Conservation (phyloP, 176 grass and related monocot genomes). For the Ensete glaucum region DNA sequence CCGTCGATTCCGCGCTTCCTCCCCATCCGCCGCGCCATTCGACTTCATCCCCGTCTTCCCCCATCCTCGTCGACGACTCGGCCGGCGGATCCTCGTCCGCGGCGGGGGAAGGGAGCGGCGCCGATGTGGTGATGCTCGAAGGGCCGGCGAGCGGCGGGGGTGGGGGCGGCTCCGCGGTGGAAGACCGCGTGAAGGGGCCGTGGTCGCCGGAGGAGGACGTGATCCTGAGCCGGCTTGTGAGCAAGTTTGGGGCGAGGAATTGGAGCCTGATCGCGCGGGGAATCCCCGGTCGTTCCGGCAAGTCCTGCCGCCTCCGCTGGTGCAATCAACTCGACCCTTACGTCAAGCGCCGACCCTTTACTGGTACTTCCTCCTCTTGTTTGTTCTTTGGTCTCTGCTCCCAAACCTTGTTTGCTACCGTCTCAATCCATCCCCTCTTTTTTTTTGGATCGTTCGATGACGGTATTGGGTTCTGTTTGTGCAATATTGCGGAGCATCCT, state of each 20-base stretch:
- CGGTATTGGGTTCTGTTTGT: too few species aligned
- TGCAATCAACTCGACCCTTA: constrained; percentile 96
- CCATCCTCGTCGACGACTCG: background rate
- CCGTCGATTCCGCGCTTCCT: too few species aligned
- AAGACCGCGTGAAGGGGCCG: constrained; percentile 75
- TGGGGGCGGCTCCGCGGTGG: background rate
- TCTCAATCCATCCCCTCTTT: too few species aligned
- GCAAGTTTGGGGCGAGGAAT: constrained; percentile 65
- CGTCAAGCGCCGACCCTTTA: constrained; percentile 93
- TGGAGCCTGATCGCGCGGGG: constrained; percentile 83
- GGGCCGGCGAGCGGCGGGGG: background rate
- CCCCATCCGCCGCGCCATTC: too few species aligned
- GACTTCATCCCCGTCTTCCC: background rate
- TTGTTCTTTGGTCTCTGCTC: background rate
- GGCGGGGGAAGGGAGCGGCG: constrained; percentile 17
- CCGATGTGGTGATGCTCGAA: constrained; percentile 5
- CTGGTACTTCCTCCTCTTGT: constrained; percentile 36
- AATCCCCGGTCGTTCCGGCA: constrained; percentile 75
- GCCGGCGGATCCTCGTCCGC: constrained; percentile 31
- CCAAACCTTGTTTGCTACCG: too few species aligned
- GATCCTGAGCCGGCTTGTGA: constrained; percentile 52
- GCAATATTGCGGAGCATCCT: background rate
- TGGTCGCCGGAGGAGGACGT: constrained; percentile 88
- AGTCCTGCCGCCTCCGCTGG: constrained; percentile 94
- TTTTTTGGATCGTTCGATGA: too few species aligned